Conservation (phyloP, 192 early-diverging fungal species). For the Backusella luteola region DNA sequence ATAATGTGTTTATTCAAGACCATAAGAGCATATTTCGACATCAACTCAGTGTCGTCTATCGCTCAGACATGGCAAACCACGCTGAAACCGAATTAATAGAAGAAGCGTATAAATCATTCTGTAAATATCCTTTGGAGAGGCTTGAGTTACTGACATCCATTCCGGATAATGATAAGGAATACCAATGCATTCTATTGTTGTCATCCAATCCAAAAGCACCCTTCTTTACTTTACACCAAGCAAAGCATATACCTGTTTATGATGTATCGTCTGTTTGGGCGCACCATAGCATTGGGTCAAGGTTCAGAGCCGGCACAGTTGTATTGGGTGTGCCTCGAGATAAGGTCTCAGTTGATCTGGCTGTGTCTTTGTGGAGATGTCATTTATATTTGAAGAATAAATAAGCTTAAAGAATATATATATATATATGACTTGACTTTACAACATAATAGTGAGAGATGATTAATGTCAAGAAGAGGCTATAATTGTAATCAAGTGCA, state of each 20-base stretch:
- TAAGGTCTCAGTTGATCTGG: conserved; percentile 7
- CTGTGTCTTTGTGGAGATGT: conserved; percentile 6
- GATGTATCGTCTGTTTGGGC: background rate
- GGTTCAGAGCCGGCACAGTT: background rate
- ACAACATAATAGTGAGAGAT: too few species aligned
- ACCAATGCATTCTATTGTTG: conserved; percentile 10
- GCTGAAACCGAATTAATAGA: background rate
- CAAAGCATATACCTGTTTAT: conserved; percentile 10
- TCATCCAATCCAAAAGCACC: background rate
- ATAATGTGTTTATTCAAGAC: background rate
- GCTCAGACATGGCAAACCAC: conserved; percentile 11
- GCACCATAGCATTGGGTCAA: background rate
- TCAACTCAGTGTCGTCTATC: background rate
- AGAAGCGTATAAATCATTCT: background rate
- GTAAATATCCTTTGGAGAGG: background rate
- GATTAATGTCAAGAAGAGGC: too few species aligned
- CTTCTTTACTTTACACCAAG: background rate
- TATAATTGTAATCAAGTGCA: too few species aligned
- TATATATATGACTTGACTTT: too few species aligned
- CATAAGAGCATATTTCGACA: background rate
- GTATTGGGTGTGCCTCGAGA: background rate
- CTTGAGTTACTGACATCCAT: background rate
- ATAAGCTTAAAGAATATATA: too few species aligned
- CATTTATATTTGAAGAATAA: background rate
- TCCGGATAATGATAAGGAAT: background rate